Base-by-base conservation (phyloP, 192 early-diverging fungal species). In the Entophlyctis luteolus region DNA sequence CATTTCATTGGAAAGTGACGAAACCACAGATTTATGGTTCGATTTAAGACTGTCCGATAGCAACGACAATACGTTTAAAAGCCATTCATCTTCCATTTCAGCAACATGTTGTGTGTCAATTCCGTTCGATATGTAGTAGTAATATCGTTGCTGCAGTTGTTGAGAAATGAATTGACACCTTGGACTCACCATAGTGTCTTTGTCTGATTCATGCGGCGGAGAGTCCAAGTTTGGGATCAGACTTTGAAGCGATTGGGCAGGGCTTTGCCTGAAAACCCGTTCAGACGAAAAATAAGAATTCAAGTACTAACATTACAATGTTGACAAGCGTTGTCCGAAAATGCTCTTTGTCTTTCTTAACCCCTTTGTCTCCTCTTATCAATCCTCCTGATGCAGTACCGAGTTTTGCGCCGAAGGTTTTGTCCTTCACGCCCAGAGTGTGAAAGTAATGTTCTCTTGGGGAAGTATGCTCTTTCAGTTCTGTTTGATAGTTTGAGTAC, bases 61-160 rank as follows among this genome's bases (percentile, higher is more conserved):
- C 36, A 81, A 60, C n/a, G 62, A 48, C 29, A 86, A 45, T 0
- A 86, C 85, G 57, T 86, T 79, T 31, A 55, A 55, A 14, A 86
- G 75, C 85, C 85, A 86, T 38, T 72, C 58, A 39, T 83, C 71
- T 57, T 86, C 80, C 85, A 86, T 86, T 46, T 84, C 77, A 4
- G 85, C 82, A 10, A 86, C 85, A 66, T 81, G 79, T 28, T 79
- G 73, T 18, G 85, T 86, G 57, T 86, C 85, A 12, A 86, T 78
- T 18, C 85, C 85, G 58, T 86, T 86, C 5, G 80, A 75, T 29
- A 86, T 84, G 70, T 85, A 86, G 71, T 85, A 86, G 65, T 86
- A 84, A 71, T 86, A 86, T 29, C 83, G 75, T 81, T 86, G 85
- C 85, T 86, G 56, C 18, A 35, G 16, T 10, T 20, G 52, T 20